Evolutionary conservation across 495 filamentous ascomycete genomes (phyloP), one percentile per base, ranked within the genome.

Genomic region (Neurospora pannonica): DNA sequence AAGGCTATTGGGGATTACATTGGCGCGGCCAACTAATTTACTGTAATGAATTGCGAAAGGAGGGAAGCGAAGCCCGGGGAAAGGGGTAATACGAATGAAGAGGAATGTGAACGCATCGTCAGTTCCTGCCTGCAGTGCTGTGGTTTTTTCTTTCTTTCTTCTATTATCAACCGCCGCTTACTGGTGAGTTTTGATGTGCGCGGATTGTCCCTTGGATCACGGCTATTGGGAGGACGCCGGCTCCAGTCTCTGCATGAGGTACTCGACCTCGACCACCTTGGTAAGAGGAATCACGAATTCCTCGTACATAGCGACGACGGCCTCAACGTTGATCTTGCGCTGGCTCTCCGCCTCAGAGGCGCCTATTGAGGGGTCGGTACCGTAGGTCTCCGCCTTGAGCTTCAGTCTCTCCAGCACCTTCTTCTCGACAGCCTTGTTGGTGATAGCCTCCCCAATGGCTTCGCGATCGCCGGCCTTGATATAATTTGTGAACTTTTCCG

Each of bases 241-340:
- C 60, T 91, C 89, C 39, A 99, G 86, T 72, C 96, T 89, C 82
- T 98, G 93, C 92, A 98, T 97, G 54, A 99, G 86, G 78, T 99
- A 99, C 78, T 98, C 95, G 24, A 98, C 93, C 85, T 99, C 97
- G 38, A 99, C 95, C 75, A 94, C 91, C 82, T 98, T 99, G 36
- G 97, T 99, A 80, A 98, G 82, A 3, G 97, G 97, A 73, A 99
- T 99, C 72, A 99, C 94, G 82, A 91, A 93, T 80, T 97, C 90
- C 89, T 93, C 90, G 83, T 98, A 99, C 92, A 98, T 97, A 28
- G 88, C 87, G 38, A 97, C 94, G 36, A 99, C 95, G 5, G 94
- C 94, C 70, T 97, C 93, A 7, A 91, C 92, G 81, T 99, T 91
- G 75, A 99, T 95, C 88, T 98, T 98, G 71, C 77, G 79, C 67